phyloP scores from a whole-genome alignment of 1,284 basidiomycete species.

The Trametes versicolor region DNA sequence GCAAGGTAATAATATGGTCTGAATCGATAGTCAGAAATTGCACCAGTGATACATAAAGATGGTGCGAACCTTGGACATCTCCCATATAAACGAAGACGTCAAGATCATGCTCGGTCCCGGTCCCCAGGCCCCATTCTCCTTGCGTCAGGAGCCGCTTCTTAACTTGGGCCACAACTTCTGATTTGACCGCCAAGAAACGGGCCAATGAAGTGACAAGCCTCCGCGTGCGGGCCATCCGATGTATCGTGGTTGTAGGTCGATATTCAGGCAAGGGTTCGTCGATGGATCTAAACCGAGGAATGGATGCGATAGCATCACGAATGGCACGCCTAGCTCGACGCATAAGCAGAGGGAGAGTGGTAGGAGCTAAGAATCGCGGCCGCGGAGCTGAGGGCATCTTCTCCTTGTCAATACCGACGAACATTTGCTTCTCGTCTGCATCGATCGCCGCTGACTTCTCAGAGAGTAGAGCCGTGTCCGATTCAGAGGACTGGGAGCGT shows the following conservation, averaged over 20 bases:
- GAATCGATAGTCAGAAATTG: conserved; percentile 13
- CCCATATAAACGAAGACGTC: conserved; percentile 90
- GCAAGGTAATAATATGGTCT: conserved; percentile 94
- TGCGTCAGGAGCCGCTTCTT: conserved; percentile 72
- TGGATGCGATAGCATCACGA: conserved; percentile 18
- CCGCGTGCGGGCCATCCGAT: conserved; percentile 85
- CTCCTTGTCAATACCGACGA: conserved; percentile 21
- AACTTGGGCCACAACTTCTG: conserved; percentile 84
- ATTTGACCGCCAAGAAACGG: conserved; percentile 83
- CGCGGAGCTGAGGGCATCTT: conserved; percentile 16
- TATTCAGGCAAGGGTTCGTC: conserved; percentile 30
- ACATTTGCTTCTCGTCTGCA: conserved; percentile 23
- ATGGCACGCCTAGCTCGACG: conserved; percentile 36
- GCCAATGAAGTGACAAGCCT: conserved; percentile 86
- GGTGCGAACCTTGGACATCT: conserved; percentile 84
- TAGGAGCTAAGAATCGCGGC: conserved; percentile 40
- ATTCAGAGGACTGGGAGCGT: conserved; percentile 2
- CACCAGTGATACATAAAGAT: conserved; percentile 1
- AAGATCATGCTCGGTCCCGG: conserved; percentile 55
- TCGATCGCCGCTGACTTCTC: conserved; percentile 14
- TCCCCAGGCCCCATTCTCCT: conserved; percentile 50
- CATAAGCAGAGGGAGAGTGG: conserved; percentile 30
- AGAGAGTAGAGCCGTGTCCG: conserved; percentile 9
- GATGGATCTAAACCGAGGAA: conserved; percentile 31
- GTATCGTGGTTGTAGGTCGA: conserved; percentile 55